Evolutionary conservation across 768 basidiomycete genomes (phyloP).

Genomic region (Panus rudis): DNA sequence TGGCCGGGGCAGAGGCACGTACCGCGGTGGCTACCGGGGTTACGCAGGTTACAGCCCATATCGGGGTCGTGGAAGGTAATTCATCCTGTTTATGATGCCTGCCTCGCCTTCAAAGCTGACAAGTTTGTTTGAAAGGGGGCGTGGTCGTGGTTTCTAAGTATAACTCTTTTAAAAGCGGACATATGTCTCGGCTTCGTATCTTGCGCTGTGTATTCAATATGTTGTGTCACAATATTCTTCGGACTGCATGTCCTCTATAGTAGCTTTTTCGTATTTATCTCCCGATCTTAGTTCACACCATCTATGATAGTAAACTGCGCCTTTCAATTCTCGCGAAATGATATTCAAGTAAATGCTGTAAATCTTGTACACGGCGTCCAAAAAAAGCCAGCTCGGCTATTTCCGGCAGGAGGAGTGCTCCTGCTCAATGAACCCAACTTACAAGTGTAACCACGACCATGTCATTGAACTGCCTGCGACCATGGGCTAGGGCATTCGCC

Average conservation of each 20-base stretch:
- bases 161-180: constrained; percentile 14
- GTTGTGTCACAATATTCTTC: too few relatives aligned
- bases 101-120: constrained; percentile 3
- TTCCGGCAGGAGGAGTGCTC: too few relatives aligned
- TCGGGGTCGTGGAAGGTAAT: constrained; percentile 69
- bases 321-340: too few relatives aligned
- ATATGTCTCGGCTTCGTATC: constrained; percentile 2
- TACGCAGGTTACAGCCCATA: constrained; percentile 59
- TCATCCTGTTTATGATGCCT: constrained; percentile 2
- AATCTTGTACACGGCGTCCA: too few relatives aligned
- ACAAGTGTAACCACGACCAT: constrained; percentile 21
- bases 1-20: constrained; percentile 57
- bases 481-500: constrained; percentile 36
- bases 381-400: too few relatives aligned
- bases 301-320: too few relatives aligned
- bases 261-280: too few relatives aligned
- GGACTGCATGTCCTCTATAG: too few relatives aligned
- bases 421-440: too few relatives aligned
- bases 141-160: constrained; percentile 66
- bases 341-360: too few relatives aligned
- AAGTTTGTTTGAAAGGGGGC: constrained; percentile 36
- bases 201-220: too few relatives aligned
- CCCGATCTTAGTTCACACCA: too few relatives aligned
- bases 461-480: constrained; percentile 32
- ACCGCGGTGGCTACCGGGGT: constrained; percentile 56